These are phyloP conservation scores for Calonectria pseudoturangicola DNA, from an alignment of 2,329 filamentous ascomycete genomes.

Conservation along the genomic window DNA sequence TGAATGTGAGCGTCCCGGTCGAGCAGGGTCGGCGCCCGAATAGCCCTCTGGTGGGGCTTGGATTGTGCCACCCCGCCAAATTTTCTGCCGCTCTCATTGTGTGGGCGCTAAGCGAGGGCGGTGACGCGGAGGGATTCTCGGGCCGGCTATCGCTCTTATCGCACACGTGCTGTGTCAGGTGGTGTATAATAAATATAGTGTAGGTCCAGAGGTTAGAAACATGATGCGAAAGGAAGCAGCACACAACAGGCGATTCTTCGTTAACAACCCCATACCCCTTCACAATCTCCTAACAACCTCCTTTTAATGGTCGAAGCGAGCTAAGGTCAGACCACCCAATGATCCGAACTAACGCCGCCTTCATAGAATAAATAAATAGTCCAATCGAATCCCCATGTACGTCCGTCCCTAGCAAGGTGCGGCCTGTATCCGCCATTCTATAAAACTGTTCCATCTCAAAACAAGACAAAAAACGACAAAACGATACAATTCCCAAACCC, in stretches of 20 bases:
- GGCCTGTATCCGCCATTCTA: slow-evolving; percentile 39
- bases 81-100: slow-evolving; percentile 62
- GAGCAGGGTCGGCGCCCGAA: slow-evolving; percentile 58
- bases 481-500: slow-evolving; percentile 27
- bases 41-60: slow-evolving; percentile 63
- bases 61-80: slow-evolving; percentile 60
- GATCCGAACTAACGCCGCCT: slow-evolving; percentile 33
- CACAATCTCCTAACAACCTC: slow-evolving; percentile 26
- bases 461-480: slow-evolving; percentile 32
- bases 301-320: slow-evolving; percentile 27
- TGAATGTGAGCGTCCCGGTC: slow-evolving; percentile 55
- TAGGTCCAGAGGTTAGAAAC: no score
- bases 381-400: slow-evolving; percentile 36
- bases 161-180: slow-evolving; percentile 25
- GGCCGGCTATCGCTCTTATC: slow-evolving; percentile 31
- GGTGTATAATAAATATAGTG: neutral
- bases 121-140: slow-evolving; percentile 54
- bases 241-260: neutral
- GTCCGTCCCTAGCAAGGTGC: slow-evolving; percentile 27
- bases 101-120: slow-evolving; percentile 66
- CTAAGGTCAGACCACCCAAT: slow-evolving; percentile 28
- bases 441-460: slow-evolving; percentile 29
- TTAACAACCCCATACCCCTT: slow-evolving; percentile 2
- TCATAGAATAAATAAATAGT: slow-evolving; percentile 37
- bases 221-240: no score